Base-by-base conservation (phyloP, 2,329 filamentous ascomycete species). In the Fusarium anguioides region DNA sequence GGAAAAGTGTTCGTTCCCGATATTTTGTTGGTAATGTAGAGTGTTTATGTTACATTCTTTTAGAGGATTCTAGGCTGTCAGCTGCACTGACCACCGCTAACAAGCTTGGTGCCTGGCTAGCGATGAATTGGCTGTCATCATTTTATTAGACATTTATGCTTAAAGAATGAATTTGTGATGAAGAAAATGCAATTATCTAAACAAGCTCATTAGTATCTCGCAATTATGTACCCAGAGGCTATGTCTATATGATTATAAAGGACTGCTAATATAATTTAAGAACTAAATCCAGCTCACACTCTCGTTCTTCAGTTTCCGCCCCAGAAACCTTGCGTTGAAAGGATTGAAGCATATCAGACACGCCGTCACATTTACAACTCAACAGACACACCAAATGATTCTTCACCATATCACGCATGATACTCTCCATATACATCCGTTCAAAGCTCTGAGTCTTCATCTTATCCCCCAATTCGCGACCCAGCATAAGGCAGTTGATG, bases 401-500 rank as follows among this genome's bases (percentile, higher is more conserved):
- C 26, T 41, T 48, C 3, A 48, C 35, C 18, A 26, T 7, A 1
- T 5, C 12, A 9, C 5, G 9, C 0, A 52, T 8, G 3, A 21
- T 11, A 5, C 4, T 7, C 11, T 46, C 47, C 6, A 49, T 40
- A 8, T 12, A 10, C 9, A 10, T 12, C 27, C 4, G 8, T 11
- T 5, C 9, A 12, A 12, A 29, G 27, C 4, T 29, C 27, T 29
- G 10, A 3, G 27, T 10, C 27, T 41, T 18, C 39, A 49, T 27
- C 10, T 10, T 3, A 2, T 23, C 33, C 10, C 14, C 20, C 2
- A 64, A 4, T n/a, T 64, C 61, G 9, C 6, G 3, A 0, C 61
- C 52, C 2, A 65, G 3, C 62, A 65, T 65, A n/a, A 36, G 9
- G 23, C 61, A 65, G 23, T 54, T 47, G 0, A 66, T 39, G 14